phyloP scores from a whole-genome alignment of 345 rosid genomes.

The Sonneratia alba region DNA sequence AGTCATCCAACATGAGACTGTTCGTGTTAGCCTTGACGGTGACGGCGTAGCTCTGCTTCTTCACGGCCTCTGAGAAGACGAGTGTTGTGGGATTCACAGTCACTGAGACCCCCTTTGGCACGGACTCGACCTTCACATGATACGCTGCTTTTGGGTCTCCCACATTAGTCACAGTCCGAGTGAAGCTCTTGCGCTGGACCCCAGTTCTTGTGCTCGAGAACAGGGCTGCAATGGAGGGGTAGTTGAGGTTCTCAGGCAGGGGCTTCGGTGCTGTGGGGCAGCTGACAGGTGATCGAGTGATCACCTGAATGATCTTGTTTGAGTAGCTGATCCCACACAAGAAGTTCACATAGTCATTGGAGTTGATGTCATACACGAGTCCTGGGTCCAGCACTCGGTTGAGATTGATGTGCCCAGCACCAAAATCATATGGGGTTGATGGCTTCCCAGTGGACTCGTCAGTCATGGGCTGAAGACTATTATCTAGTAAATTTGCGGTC shows the following conservation, averaged over 20 bases:
- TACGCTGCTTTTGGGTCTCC: slow-evolving; percentile 40
- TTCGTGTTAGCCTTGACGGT: slow-evolving; percentile 41
- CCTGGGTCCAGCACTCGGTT: slow-evolving; percentile 74
- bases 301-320: slow-evolving; percentile 56
- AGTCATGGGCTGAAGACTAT: slow-evolving; percentile 32
- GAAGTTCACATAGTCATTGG: slow-evolving; percentile 52
- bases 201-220: slow-evolving; percentile 37
- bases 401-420: slow-evolving; percentile 64
- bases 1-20: slow-evolving; percentile 40
- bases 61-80: slow-evolving; percentile 35
- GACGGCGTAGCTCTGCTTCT: slow-evolving; percentile 48
- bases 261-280: slow-evolving; percentile 48
- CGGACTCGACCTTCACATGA: slow-evolving; percentile 33
- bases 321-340: slow-evolving; percentile 65
- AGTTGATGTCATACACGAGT: slow-evolving; percentile 55
- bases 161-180: slow-evolving; percentile 66
- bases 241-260: slow-evolving; percentile 58
- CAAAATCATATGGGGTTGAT: slow-evolving; percentile 50
- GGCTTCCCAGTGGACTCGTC: slow-evolving; percentile 70
- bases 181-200: slow-evolving; percentile 27
- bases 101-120: slow-evolving; percentile 45
- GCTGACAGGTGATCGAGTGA: slow-evolving; percentile 39
- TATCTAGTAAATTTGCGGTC: slow-evolving; percentile 48
- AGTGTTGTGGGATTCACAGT: slow-evolving; percentile 48
- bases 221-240: slow-evolving; percentile 70